Conservation (phyloP, 2,329 filamentous ascomycete species). For the Fusarium sp. region DNA sequence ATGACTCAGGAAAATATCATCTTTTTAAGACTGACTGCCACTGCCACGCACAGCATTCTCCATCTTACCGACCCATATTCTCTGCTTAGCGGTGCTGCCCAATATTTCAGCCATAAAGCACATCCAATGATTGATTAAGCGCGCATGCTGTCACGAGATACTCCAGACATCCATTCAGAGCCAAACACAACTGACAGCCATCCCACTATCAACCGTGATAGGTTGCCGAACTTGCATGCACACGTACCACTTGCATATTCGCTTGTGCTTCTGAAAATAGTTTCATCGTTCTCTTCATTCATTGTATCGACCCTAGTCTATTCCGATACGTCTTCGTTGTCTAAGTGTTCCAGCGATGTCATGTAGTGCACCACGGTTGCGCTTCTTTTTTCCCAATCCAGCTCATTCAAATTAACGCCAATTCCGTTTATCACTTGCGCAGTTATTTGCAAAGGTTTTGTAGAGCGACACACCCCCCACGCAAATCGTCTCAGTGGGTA, state of each 20-base stretch:
- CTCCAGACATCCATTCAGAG: slow-evolving; percentile 32
- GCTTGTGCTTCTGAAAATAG: slow-evolving; percentile 36
- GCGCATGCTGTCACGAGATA: slow-evolving; percentile 33
- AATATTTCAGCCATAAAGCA: slow-evolving; percentile 20
- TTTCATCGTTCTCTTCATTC: slow-evolving; percentile 32
- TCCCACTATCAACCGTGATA: slow-evolving; percentile 27
- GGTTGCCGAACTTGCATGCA: slow-evolving; percentile 13
- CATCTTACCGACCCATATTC: slow-evolving; percentile 26
- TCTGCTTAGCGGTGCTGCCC: slow-evolving; percentile 41
- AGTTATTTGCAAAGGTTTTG: slow-evolving; percentile 37
- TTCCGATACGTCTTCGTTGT: slow-evolving; percentile 33
- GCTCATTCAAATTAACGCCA: slow-evolving; percentile 44
- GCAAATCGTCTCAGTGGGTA: slow-evolving; percentile 8
- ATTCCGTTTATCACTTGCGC: slow-evolving; percentile 36
- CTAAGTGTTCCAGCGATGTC: slow-evolving; percentile 33
- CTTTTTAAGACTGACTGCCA: slow-evolving; percentile 19
- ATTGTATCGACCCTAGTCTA: slow-evolving; percentile 40
- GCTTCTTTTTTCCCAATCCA: slow-evolving; percentile 25
- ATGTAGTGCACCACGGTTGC: slow-evolving; percentile 19
- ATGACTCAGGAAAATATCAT: slow-evolving; percentile 24
- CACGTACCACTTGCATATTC: slow-evolving; percentile 36
- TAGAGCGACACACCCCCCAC: slow-evolving; percentile 26
- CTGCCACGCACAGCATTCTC: slow-evolving; percentile 28
- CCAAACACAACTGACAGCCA: slow-evolving; percentile 33
- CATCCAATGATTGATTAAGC: slow-evolving; percentile 32